Evolutionary conservation across 1,284 basidiomycete genomes (phyloP).

Genomic region (Ganoderma lingzhi): DNA sequence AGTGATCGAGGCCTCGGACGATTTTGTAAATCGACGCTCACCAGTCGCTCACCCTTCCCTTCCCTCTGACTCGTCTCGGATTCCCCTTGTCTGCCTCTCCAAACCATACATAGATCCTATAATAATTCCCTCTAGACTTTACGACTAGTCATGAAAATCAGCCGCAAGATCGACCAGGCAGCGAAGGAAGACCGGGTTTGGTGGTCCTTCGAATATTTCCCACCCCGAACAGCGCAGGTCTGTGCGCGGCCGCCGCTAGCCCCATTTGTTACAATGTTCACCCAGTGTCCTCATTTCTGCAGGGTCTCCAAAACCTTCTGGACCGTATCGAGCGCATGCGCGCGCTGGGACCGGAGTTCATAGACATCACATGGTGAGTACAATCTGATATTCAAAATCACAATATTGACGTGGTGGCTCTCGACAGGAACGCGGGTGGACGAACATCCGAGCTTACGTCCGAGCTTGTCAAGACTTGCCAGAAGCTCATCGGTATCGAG

Average conservation of each 20-base stretch:
- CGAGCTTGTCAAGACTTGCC: conserved; percentile 97
- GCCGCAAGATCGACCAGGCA: conserved; percentile 87
- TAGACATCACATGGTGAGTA: conserved; percentile 94
- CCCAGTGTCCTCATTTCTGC: conserved; percentile 13
- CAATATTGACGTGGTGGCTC: conserved; percentile 11
- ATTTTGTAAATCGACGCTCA: conserved; percentile 21
- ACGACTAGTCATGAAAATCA: conserved; percentile 81
- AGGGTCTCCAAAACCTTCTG: conserved; percentile 94
- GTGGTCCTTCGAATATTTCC: conserved; percentile 99
- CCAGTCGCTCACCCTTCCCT: conserved; percentile 21
- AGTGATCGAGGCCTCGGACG: conserved; percentile 16
- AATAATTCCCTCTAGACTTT: conserved; percentile 28
- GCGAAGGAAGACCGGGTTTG: conserved; percentile 84
- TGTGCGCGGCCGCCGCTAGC: conserved; percentile 34
- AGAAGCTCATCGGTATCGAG: conserved; percentile 91
- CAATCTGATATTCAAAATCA: conserved; percentile 17
- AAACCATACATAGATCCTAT: conserved; percentile 28
- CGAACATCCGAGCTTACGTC: conserved; percentile 92
- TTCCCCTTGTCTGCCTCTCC: conserved; percentile 16
- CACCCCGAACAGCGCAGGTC: conserved; percentile 94
- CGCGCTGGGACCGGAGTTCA: conserved; percentile 94
- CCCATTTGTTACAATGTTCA: conserved; percentile 22
- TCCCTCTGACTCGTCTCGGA: conserved; percentile 24
- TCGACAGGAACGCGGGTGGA: conserved; percentile 90
- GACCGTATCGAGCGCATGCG: conserved; percentile 99